Evolutionary conservation across 176 grass and related monocot genomes (phyloP), one percentile per base, ranked within the genome.

Genomic region (Carex cristatella): DNA sequence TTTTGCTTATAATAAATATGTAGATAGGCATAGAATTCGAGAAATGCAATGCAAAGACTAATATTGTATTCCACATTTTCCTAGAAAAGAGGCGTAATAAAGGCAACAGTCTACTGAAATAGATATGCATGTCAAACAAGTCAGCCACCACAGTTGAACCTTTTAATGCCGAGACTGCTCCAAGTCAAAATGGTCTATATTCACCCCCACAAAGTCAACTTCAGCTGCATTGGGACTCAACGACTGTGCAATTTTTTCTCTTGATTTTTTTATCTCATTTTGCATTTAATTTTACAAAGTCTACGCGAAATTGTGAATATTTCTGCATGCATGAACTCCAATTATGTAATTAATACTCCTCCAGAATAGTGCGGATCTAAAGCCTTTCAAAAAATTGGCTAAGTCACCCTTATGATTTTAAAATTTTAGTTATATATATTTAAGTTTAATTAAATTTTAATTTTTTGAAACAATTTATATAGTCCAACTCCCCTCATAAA

Each of bases 101-200:
- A 83, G 80, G 68, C 61, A 55, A 31, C 11, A 54, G 23, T 83
- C n/a, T 27, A 33, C 61, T 76, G 11, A 76, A 55, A 55, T 76
- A 31, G 72, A 53, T 53, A 76, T 55, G 10, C 46, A 76, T 30
- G 46, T 5, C 54, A 1, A 76, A 75, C 7, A 76, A 76, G 48
- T 76, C 80, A 59, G 9, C 80, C 60, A 66, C 0, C 31, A 32
- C 46, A 65, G 44, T 66, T 83, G 10, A 14, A 30, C 15, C 80
- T 65, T 67, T 83, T 54, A 83, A 83, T 83, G 61, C 27, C 44
- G 2, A 82, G 1, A 66, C 61, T 82, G 40, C 9, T 35, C 15
- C 8, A 64, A 16, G 61, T 83, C 80, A 83, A 65, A 49, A 28
- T 42, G 23, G 19, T 65, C 60, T 30, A 82, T 30, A 67, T 51